Percentiles rank a stretch among this genome's conserved stretches.
Conservation (phyloP, 805 yeast species). For the Starmerella stigmatis region DNA sequence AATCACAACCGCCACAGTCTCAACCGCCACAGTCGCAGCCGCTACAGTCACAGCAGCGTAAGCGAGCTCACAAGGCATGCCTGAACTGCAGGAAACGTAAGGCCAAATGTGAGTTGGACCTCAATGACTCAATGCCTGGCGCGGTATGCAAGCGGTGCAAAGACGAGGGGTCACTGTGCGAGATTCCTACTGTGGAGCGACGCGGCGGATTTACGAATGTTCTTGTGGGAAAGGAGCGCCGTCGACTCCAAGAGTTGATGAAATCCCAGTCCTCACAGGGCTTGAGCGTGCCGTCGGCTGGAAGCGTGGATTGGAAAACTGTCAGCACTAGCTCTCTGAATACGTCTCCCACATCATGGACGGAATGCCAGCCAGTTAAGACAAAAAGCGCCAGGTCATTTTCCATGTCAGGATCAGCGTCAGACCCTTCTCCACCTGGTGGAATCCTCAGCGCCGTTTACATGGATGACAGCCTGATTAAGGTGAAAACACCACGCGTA, state of each 20-base stretch:
- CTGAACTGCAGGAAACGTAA: constrained; percentile 77
- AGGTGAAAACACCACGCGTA: no score
- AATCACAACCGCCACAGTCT: no score
- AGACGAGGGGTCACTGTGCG: constrained; percentile 77
- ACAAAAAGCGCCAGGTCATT: background rate
- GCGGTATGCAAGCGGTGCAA: constrained; percentile 82
- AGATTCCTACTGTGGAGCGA: constrained; percentile 43
- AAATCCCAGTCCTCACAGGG: background rate
- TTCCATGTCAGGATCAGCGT: background rate
- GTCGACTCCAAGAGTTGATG: background rate
- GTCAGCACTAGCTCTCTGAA: no score
- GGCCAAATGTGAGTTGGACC: constrained; percentile 77
- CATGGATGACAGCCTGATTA: no score
- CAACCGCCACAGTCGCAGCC: background rate
- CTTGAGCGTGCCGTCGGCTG: no score
- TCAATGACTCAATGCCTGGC: constrained; percentile 47
- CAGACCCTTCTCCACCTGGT: background rate
- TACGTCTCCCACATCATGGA: no score
- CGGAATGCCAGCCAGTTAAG: no score
- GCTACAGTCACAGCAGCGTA: constrained; percentile 1
- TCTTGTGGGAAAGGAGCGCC: constrained; percentile 27
- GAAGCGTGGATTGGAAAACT: no score
- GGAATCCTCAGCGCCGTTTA: no score
- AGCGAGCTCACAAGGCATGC: constrained; percentile 62
- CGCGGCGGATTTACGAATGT: constrained; percentile 42